phyloP scores from a whole-genome alignment of 2,329 filamentous ascomycete genomes.

The Epichloe hybrida region DNA sequence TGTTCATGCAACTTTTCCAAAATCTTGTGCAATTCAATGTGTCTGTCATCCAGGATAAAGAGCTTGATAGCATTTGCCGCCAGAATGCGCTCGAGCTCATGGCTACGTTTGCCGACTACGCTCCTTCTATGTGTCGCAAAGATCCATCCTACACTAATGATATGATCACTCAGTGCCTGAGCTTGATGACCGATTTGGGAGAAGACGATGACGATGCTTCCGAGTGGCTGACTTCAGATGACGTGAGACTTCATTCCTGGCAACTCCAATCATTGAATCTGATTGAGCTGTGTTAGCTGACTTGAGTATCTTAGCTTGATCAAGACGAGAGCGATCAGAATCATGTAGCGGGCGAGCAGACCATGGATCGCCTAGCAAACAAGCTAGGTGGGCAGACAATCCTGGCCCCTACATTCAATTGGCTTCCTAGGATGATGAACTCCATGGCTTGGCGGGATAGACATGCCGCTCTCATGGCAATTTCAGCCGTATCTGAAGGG shows the following conservation, averaged over 20 bases:
- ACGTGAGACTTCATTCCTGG: conserved; percentile 40
- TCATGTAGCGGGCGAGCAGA: conserved; percentile 94
- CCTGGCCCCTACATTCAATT: conserved; percentile 84
- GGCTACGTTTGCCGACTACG: conserved; percentile 94
- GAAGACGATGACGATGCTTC: conserved; percentile 86
- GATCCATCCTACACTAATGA: conserved; percentile 83
- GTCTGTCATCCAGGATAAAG: conserved; percentile 90
- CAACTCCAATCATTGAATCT: not conserved
- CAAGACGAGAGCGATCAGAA: conserved; percentile 94
- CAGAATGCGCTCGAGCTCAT: conserved; percentile 95
- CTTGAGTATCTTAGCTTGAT: conserved; percentile 48
- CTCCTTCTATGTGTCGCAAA: conserved; percentile 88
- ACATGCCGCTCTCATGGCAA: conserved; percentile 95
- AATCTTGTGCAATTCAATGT: conserved; percentile 87
- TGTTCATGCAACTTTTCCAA: conserved; percentile 93
- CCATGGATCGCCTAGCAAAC: conserved; percentile 94
- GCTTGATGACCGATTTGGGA: conserved; percentile 94
- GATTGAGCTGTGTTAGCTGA: conserved; percentile 12
- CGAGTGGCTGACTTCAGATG: conserved; percentile 87
- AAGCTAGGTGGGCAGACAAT: conserved; percentile 93
- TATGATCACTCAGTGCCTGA: conserved; percentile 97
- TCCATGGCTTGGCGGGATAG: conserved; percentile 90
- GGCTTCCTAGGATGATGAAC: conserved; percentile 95
- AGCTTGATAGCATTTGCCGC: conserved; percentile 74
- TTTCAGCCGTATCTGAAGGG: conserved; percentile 95